Conservation (phyloP, 2,329 filamentous ascomycete genomes). For the Diaporthe ampelina region DNA sequence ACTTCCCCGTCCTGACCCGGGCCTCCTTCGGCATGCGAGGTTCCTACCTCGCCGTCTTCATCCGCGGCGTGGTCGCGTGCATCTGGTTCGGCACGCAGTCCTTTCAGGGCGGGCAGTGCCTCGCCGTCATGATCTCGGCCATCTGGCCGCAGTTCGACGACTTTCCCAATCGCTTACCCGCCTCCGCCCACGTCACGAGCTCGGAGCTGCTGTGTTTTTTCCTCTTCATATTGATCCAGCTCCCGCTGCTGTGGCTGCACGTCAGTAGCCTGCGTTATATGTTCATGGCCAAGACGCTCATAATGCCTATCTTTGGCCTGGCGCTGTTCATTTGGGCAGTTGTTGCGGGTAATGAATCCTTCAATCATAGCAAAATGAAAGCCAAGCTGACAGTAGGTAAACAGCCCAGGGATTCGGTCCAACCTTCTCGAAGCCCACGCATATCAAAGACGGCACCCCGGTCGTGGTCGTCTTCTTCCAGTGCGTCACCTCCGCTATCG, state of each 20-base stretch:
- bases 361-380: background rate
- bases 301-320: constrained; percentile 66
- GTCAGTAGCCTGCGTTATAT: constrained; percentile 36
- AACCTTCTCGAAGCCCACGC: constrained; percentile 51
- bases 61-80: constrained; percentile 60
- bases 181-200: constrained; percentile 66
- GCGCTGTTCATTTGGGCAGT: constrained; percentile 31
- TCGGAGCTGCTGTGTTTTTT: constrained; percentile 63
- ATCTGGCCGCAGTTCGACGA: constrained; percentile 69
- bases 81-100: constrained; percentile 77
- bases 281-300: constrained; percentile 63
- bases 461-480: constrained; percentile 20
- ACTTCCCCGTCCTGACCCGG: constrained; percentile 60
- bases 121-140: constrained; percentile 58
- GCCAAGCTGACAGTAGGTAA: background rate
- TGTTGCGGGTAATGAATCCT: background rate
- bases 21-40: constrained; percentile 63
- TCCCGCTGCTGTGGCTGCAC: constrained; percentile 67
- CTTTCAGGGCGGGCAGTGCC: constrained; percentile 70
- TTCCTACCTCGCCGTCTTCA: constrained; percentile 52
- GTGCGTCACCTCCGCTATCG: constrained; percentile 57
- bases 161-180: constrained; percentile 66
- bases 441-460: constrained; percentile 56
- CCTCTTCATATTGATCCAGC: constrained; percentile 68
- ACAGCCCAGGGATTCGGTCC: constrained; percentile 49